These are phyloP conservation scores for Pyropia haitanensis DNA, from an alignment of 23 red algal genomes.

Conservation along the genomic window DNA sequence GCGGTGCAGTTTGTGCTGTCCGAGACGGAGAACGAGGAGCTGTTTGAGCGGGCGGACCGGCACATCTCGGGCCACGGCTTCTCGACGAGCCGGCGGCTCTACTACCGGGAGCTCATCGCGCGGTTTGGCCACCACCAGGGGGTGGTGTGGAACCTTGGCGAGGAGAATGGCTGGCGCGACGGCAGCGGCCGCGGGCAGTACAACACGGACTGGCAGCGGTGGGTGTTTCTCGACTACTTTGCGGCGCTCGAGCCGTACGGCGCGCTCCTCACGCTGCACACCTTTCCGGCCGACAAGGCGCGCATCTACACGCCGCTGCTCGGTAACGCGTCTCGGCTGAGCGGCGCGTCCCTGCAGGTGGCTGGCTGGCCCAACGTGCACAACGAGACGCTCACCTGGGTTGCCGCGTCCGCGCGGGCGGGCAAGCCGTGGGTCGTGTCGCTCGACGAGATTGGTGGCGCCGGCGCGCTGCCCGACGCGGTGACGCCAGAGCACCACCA, in stretches of 20 bases:
- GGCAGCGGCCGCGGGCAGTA: constrained; percentile 18
- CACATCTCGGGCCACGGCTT: background rate
- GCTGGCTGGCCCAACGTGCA: constrained; percentile 10
- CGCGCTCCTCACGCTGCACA: constrained; percentile 30
- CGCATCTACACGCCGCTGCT: constrained; percentile 27
- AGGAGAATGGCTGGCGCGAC: constrained; percentile 39
- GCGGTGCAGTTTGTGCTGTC: constrained; percentile 27
- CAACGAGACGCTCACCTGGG: constrained; percentile 29
- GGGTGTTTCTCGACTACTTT: constrained; percentile 19
- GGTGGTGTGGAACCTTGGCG: constrained; percentile 20
- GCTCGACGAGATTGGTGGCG: constrained; percentile 34
- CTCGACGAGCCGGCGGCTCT: constrained; percentile 20
- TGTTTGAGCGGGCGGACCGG: constrained; percentile 23
- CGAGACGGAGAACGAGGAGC: constrained; percentile 35
- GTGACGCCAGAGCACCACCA: too few relatives aligned
- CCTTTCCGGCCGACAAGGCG: constrained; percentile 24
- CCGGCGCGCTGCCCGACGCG: background rate
- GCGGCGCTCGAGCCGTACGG: constrained; percentile 22
- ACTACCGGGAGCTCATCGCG: constrained; percentile 50
- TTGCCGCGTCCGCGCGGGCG: constrained; percentile 4
- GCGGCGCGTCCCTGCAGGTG: constrained; percentile 24
- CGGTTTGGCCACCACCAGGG: constrained; percentile 48
- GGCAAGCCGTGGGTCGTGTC: constrained; percentile 44
- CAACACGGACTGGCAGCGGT: constrained; percentile 22
- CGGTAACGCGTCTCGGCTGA: background rate